These are phyloP conservation scores for maize (Zea mays) DNA, from an alignment of 176 grass and related monocot genomes.

Conservation along the genomic window Zm-B73-REFERENCE-NAM-5.0 NC_050099.1:198357501-198358000, in stretches of 20 bases:
- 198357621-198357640: constrained; percentile 67
- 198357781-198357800: constrained; percentile 28
- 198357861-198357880: constrained; percentile 59
- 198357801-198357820: constrained; percentile 24
- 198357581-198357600: constrained; percentile 27
- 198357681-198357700: constrained; percentile 72
- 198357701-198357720: constrained; percentile 44
- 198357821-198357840: constrained; percentile 32
- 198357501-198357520: constrained; percentile 8
- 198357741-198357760: constrained; percentile 80
- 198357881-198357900: constrained; percentile 73
- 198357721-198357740: constrained; percentile 64
- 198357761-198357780: constrained; percentile 64
- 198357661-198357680: constrained; percentile 48
- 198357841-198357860: constrained; percentile 52
- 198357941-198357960: constrained; percentile 34
- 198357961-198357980: constrained; percentile 31
- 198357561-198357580: not conserved
- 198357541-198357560: not conserved
- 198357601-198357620: constrained; percentile 50
- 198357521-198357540: constrained; percentile 31
- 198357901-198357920: constrained; percentile 69
- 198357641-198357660: constrained; percentile 59
- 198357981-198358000: constrained; percentile 32
- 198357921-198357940: constrained; percentile 73